A percentile compares a stretch with the other conserved stretches of the same genome.
Evolutionary conservation across 345 rosid genomes (phyloP).

Genomic region (Cochlearia excelsa): DNA sequence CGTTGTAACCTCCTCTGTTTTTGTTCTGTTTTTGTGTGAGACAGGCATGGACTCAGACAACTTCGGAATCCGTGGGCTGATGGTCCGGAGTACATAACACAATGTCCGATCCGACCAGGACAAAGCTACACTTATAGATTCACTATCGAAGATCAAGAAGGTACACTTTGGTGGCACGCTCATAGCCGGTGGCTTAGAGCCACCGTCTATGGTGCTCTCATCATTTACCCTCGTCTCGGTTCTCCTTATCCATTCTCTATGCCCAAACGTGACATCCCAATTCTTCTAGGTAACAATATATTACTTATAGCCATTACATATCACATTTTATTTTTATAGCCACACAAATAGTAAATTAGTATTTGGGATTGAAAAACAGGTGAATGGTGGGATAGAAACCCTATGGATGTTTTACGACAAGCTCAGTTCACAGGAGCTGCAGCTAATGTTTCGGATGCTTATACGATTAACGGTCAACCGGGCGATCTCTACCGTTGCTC

Average conservation of each 20-base stretch:
- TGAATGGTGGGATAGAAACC: constrained; percentile 77
- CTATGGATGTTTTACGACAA: constrained; percentile 50
- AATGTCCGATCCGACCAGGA: constrained; percentile 63
- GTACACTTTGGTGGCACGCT: constrained; percentile 73
- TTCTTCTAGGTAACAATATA: constrained; percentile 46
- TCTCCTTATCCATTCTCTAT: constrained; percentile 62
- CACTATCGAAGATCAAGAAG: constrained; percentile 61
- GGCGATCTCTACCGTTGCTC: constrained; percentile 51
- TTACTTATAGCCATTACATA: neutral
- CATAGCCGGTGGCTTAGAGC: constrained; percentile 71
- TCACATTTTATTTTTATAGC: neutral
- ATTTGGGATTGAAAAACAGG: constrained; percentile 33
- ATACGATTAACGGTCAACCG: constrained; percentile 67
- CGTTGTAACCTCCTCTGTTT: neutral
- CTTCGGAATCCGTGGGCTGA: constrained; percentile 71
- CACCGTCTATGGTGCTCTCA: constrained; percentile 62
- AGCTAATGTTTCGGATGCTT: constrained; percentile 68
- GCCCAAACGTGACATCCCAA: constrained; percentile 51
- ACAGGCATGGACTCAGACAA: constrained; percentile 71
- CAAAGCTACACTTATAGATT: constrained; percentile 52
- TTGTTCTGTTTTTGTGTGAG: neutral
- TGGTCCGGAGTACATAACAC: constrained; percentile 72
- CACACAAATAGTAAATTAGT: neutral
- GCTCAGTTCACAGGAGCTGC: constrained; percentile 57
- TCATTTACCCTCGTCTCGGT: constrained; percentile 61